These are phyloP conservation scores for Haplosporangium sp. DNA, from an alignment of 371 early-diverging fungal species.

Conservation along the genomic window DNA sequence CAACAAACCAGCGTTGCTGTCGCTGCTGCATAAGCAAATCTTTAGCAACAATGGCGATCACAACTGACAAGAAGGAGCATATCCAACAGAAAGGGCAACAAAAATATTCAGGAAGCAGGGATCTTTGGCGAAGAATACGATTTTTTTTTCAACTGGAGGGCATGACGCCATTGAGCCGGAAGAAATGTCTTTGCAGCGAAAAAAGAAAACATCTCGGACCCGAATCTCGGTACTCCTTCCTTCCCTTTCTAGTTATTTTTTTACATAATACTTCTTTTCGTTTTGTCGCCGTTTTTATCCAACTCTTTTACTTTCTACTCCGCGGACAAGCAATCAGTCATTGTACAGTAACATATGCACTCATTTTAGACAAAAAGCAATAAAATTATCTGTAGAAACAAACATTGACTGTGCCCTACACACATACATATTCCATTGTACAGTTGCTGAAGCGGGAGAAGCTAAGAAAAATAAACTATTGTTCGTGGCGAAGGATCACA, in stretches of 20 bases:
- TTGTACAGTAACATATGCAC: too few relatives aligned
- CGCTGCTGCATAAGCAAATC: slow-evolving; percentile 12
- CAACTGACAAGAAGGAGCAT: slow-evolving; percentile 5
- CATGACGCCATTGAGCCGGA: slow-evolving; percentile 40
- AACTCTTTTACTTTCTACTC: too few relatives aligned
- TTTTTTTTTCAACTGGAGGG: not conserved
- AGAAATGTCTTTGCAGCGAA: not conserved
- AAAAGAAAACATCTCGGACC: not conserved
- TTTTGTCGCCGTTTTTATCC: not conserved
- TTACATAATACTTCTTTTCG: not conserved
- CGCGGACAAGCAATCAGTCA: too few relatives aligned
- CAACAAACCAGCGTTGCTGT: slow-evolving; percentile 13
- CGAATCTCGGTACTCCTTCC: too few relatives aligned
- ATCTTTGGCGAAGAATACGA: not conserved
- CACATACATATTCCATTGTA: too few relatives aligned
- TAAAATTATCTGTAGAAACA: too few relatives aligned
- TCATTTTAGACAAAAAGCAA: too few relatives aligned
- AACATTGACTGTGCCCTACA: too few relatives aligned
- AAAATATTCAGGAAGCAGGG: slow-evolving; percentile 1
- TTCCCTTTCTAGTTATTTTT: not conserved
- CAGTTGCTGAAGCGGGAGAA: too few relatives aligned
- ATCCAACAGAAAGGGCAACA: slow-evolving; percentile 3
- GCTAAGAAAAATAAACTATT: too few relatives aligned
- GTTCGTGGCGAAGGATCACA: too few relatives aligned
- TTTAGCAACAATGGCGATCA: not conserved